These are phyloP conservation scores for Paraglomus brasilianum DNA, from an alignment of 192 early-diverging fungal genomes.

Conservation along the genomic window DNA sequence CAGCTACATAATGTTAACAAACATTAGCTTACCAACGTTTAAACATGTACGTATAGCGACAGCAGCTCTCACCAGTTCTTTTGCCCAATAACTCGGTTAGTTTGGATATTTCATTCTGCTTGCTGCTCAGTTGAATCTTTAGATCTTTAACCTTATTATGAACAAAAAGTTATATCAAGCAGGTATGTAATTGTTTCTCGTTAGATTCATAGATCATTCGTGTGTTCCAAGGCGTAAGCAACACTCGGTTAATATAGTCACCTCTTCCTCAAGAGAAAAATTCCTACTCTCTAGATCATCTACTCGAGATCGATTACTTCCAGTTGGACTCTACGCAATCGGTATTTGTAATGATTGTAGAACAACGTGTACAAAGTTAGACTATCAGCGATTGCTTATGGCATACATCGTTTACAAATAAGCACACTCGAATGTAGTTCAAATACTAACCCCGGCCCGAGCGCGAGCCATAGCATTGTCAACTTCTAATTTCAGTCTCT, in stretches of 20 bases:
- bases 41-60: neutral
- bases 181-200: too few species aligned
- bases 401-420: too few species aligned
- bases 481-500: too few species aligned
- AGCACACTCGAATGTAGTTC: too few species aligned
- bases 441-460: too few species aligned
- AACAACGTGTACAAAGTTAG: too few species aligned
- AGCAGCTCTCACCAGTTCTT: slow-evolving; percentile 5
- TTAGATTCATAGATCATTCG: too few species aligned
- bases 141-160: slow-evolving; percentile 25
- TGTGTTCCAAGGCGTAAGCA: too few species aligned
- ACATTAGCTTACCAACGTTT: neutral
- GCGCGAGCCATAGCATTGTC: too few species aligned
- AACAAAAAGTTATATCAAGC: neutral
- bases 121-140: slow-evolving; percentile 16
- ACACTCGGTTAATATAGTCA: neutral
- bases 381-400: too few species aligned
- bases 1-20: slow-evolving; percentile 11
- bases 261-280: slow-evolving; percentile 28
- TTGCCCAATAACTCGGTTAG: slow-evolving; percentile 4
- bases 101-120: slow-evolving; percentile 23
- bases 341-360: too few species aligned
- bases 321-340: slow-evolving; percentile 18
- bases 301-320: neutral
- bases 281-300: slow-evolving; percentile 26